Base-by-base conservation (phyloP, 2,329 filamentous ascomycete species). In the Pyricularia sp. region DNA sequence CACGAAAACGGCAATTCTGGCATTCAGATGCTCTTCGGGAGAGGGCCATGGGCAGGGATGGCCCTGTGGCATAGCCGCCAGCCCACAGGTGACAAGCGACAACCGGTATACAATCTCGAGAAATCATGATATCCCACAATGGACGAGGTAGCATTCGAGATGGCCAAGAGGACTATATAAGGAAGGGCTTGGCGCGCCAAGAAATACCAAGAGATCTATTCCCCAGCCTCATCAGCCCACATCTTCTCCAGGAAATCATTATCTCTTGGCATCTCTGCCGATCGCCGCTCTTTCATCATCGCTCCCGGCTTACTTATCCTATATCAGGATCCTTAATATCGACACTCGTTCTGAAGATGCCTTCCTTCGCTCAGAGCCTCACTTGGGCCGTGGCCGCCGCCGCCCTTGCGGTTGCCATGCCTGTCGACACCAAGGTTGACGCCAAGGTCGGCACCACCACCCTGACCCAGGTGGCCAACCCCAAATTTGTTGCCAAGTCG, bases 381-480 rank as follows among this genome's bases (percentile, higher is more conserved):
- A 58, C 50, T 17, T 58, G 50, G 50, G 70, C 70, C 7, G 68
- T 65, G 12, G 42, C 65, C 12, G 31, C 67, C 1, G 31, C 68
- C 20, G 69, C 58, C 55, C 68, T 68, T 31, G 68, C 68, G 33
- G 65, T 70, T 17, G 69, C 69, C 31, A 12, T 64, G 2, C 70
- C 26, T 31, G 36, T 70, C 12, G 68, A 65, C 33, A 36, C 33
- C 33, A 36, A 66, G 11, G 36, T 70, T 7, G 68, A 65, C 33
- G 11, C 33, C 33, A 36, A 66, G 11, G 36, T 66, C 59, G 25
- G 58, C 67, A 59, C 68, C 68, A 76, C 75, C 70, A 76, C 76
- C 2, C 71, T 81, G 33, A 72, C 75, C 36, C 79, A 81, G 71
- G 75, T 80, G 59, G 75, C 73, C 70, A 81, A 81, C 72, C 69